These are phyloP conservation scores for Diplodia corticola DNA, from an alignment of 2,329 filamentous ascomycete species.

Conservation along the genomic window DNA sequence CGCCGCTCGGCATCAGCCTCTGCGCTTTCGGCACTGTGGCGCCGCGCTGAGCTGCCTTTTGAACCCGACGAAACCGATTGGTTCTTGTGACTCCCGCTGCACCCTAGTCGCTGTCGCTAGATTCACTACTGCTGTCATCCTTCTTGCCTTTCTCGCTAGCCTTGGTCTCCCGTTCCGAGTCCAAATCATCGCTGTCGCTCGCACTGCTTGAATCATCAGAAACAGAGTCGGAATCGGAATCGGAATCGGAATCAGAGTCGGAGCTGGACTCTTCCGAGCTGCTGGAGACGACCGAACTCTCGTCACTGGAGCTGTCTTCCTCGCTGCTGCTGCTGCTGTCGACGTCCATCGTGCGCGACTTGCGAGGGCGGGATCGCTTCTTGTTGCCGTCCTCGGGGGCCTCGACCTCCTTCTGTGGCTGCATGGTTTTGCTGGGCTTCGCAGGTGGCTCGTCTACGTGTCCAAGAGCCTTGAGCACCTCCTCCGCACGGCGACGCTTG, in stretches of 20 bases:
- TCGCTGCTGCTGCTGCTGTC: conserved; percentile 36
- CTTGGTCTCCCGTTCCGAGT: background rate
- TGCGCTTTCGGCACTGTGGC: background rate
- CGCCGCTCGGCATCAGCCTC: background rate
- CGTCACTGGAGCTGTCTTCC: conserved; percentile 27
- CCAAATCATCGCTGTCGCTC: background rate
- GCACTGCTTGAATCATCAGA: background rate
- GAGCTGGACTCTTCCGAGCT: conserved; percentile 19
- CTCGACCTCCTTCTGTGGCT: conserved; percentile 24
- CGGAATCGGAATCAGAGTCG: conserved; percentile 20
- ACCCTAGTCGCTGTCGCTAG: conserved; percentile 18
- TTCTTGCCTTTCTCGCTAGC: background rate
- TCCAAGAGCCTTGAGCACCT: conserved; percentile 34
- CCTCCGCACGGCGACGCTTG: conserved; percentile 36
- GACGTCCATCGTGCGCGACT: conserved; percentile 35
- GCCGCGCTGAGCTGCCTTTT: background rate
- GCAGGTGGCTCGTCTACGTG: conserved; percentile 3
- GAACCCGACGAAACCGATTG: background rate
- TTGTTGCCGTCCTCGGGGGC: conserved; percentile 23
- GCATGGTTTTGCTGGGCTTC: background rate
- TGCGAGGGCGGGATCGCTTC: conserved; percentile 28
- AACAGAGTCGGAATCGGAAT: conserved; percentile 16
- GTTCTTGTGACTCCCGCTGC: background rate
- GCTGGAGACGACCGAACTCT: conserved; percentile 23
- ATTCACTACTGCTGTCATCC: conserved; percentile 14